A percentile compares a stretch with the other conserved stretches of the same genome.
Evolutionary conservation across 805 yeast genomes (phyloP).

Genomic region (Kuraishia hungarica): DNA sequence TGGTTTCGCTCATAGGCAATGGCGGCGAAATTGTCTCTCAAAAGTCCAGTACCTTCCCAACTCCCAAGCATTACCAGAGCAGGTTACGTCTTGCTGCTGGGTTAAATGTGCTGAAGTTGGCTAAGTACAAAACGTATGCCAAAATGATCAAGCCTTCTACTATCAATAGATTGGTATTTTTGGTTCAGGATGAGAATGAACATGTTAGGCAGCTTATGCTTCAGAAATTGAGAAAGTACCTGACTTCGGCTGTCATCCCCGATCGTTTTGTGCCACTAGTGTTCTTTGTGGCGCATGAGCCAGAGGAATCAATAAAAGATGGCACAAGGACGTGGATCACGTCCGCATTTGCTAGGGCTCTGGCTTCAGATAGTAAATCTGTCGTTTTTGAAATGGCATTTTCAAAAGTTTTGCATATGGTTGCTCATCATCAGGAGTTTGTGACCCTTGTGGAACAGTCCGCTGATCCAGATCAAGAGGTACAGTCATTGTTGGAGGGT

Average conservation of each 20-base stretch:
- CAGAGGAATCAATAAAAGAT: constrained; percentile 37
- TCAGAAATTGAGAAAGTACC: constrained; percentile 36
- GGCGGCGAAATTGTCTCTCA: constrained; percentile 67
- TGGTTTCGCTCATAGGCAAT: constrained; percentile 58
- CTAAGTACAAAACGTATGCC: constrained; percentile 43
- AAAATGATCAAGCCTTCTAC: constrained; percentile 41
- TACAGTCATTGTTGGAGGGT: constrained; percentile 25
- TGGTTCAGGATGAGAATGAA: constrained; percentile 60
- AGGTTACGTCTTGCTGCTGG: constrained; percentile 66
- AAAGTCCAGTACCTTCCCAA: constrained; percentile 37
- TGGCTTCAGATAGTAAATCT: constrained; percentile 22
- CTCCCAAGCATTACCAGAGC: constrained; percentile 56
- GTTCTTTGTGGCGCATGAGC: constrained; percentile 74
- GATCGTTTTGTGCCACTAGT: constrained; percentile 59
- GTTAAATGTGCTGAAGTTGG: constrained; percentile 50
- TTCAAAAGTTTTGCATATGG: constrained; percentile 56
- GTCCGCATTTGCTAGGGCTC: constrained; percentile 39
- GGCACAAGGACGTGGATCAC: constrained; percentile 64
- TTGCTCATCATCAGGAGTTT: constrained; percentile 72
- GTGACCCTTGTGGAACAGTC: constrained; percentile 26
- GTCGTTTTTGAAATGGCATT: constrained; percentile 58
- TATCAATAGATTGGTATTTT: constrained; percentile 42
- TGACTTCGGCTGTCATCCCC: constrained; percentile 46
- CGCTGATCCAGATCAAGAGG: constrained; percentile 8
- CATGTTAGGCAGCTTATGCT: constrained; percentile 49